Conservation (phyloP, 306 rosid species). For the Coriaria nepalensis region DNA sequence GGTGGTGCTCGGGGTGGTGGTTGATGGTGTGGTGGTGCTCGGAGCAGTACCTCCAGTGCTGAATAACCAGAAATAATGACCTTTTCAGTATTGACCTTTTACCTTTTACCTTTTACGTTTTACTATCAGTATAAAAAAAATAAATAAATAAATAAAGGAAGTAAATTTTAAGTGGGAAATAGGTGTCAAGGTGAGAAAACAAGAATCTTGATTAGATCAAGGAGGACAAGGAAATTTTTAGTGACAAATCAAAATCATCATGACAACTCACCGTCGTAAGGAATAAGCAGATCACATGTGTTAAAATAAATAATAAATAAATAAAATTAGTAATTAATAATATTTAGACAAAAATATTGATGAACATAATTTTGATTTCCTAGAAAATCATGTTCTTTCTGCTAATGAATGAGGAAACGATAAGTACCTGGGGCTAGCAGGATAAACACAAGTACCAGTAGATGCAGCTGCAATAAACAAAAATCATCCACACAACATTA, state of each 20-base stretch:
- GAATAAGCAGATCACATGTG: neutral
- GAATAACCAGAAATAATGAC: no score
- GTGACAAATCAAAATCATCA: slow-evolving; percentile 4
- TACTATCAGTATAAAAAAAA: no score
- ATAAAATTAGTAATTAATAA: no score
- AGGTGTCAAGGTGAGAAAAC: no score
- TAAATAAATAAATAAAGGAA: no score
- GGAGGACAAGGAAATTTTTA: no score
- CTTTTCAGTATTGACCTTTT: no score
- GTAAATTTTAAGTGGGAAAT: no score
- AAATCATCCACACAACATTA: neutral
- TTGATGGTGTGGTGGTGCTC: slow-evolving; percentile 1
- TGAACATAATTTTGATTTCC: no score
- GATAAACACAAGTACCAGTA: slow-evolving; percentile 50
- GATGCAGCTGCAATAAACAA: slow-evolving; percentile 48
- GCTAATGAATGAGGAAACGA: neutral
- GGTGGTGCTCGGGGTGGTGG: slow-evolving; percentile 13
- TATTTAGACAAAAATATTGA: neutral
- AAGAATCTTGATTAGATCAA: no score
- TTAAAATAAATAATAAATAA: neutral
- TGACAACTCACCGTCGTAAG: slow-evolving; percentile 2
- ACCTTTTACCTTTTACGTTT: no score
- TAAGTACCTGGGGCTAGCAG: slow-evolving; percentile 58
- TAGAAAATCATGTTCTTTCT: no score
- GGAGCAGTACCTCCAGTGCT: slow-evolving; percentile 13